Conservation (phyloP, 805 yeast genomes). For the Cyberlindnera mississippiensis region DNA sequence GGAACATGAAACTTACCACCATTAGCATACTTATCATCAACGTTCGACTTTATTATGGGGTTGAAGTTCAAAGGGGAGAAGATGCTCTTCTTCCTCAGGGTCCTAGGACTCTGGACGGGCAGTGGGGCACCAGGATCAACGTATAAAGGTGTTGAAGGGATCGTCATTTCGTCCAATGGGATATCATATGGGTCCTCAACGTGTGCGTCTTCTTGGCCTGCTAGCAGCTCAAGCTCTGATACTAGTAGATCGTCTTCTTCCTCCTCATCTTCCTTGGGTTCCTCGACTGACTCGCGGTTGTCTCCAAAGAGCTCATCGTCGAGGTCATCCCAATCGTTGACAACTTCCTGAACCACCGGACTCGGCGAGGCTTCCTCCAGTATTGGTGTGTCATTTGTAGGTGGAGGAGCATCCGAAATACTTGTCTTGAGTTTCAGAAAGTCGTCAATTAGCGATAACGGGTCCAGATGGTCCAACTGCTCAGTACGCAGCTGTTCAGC, state of each 20-base stretch:
- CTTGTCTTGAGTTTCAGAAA: slow-evolving; percentile 37
- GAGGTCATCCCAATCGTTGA: slow-evolving; percentile 30
- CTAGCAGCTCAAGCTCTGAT: slow-evolving; percentile 25
- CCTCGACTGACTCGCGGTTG: no score
- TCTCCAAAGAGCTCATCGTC: slow-evolving; percentile 34
- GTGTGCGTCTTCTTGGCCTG: slow-evolving; percentile 6
- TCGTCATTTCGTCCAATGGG: slow-evolving; percentile 56
- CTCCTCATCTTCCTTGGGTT: slow-evolving; percentile 26
- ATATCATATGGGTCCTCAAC: slow-evolving; percentile 38
- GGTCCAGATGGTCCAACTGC: slow-evolving; percentile 13
- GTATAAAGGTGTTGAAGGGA: slow-evolving; percentile 51
- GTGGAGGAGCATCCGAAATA: slow-evolving; percentile 29
- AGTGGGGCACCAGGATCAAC: slow-evolving; percentile 84
- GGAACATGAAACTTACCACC: slow-evolving; percentile 87
- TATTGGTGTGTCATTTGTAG: slow-evolving; percentile 26
- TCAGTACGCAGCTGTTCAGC: slow-evolving; percentile 17
- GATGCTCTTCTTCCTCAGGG: slow-evolving; percentile 47
- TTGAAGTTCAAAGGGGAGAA: slow-evolving; percentile 82
- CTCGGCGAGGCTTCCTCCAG: no score
- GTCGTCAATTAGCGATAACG: slow-evolving; percentile 36
- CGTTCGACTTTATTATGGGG: slow-evolving; percentile 68
- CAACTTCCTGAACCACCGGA: no score
- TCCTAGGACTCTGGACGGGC: slow-evolving; percentile 51
- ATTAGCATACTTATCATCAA: slow-evolving; percentile 80
- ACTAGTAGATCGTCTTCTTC: slow-evolving; percentile 23